phyloP scores from a whole-genome alignment of 176 grass and related monocot genomes.

The Chrysopogon serrulatus region DNA sequence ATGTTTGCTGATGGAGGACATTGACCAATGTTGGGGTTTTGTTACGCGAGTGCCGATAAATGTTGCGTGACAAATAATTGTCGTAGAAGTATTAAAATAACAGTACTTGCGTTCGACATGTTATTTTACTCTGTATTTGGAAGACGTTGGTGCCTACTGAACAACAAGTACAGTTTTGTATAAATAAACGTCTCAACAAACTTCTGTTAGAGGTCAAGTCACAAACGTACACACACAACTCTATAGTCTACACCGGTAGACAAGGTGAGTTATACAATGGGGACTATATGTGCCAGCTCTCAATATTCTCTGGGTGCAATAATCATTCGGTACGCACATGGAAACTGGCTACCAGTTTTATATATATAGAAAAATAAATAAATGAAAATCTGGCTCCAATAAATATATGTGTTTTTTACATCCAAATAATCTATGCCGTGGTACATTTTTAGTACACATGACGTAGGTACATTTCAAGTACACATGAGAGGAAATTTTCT shows the following conservation, averaged over 20 bases:
- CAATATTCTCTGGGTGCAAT: not conserved
- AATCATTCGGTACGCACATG: not conserved
- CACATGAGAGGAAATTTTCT: not conserved
- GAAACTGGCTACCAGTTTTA: not conserved
- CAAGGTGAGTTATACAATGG: not conserved
- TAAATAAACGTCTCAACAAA: constrained; percentile 10
- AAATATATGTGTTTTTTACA: not conserved
- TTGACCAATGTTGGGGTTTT: not conserved
- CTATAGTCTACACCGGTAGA: not conserved
- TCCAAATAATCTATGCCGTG: not conserved
- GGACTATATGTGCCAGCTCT: no score
- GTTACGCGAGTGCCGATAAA: no score
- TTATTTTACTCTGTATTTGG: not conserved
- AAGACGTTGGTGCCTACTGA: not conserved
- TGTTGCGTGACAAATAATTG: not conserved
- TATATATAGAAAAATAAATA: not conserved
- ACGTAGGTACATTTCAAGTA: not conserved
- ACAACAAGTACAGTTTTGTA: no score
- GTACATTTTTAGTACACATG: no score
- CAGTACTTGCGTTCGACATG: not conserved
- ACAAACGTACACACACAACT: constrained; percentile 2
- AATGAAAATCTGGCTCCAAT: not conserved
- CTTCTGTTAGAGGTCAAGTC: not conserved
- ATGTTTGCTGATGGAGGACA: not conserved
- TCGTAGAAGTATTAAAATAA: not conserved